These are phyloP conservation scores for Mentha longifolia DNA, from an alignment of 257 asterid genomes.

Conservation along the genomic window DNA sequence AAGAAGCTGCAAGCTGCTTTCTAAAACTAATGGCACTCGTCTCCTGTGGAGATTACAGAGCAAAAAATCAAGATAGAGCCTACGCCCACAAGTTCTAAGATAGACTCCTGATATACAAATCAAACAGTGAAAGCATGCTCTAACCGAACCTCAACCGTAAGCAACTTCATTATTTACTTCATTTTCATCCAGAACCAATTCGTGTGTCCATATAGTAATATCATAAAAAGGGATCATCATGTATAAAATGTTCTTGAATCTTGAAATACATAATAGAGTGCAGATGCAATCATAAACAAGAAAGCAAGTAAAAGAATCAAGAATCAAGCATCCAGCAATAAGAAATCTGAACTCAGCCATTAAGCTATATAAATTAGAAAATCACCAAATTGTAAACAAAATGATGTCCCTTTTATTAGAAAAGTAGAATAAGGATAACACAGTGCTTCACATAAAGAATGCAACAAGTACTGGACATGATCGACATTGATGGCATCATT, in stretches of 20 bases:
- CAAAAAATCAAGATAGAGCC: constrained; percentile 25
- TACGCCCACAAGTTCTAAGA: constrained; percentile 13
- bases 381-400: not conserved
- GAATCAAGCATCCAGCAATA: not conserved
- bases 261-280: not conserved
- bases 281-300: not conserved
- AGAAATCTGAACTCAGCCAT: not conserved
- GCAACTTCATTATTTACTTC: not conserved
- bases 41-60: constrained; percentile 46
- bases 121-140: not conserved
- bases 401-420: not conserved
- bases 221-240: not conserved
- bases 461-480: not conserved
- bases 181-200: not conserved
- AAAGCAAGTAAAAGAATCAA: not conserved
- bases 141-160: not conserved
- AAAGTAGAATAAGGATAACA: constrained; percentile 3
- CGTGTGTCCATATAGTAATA: constrained; percentile 1
- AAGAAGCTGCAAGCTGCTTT: constrained; percentile 43
- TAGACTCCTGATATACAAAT: not conserved
- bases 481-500: not conserved
- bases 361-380: not conserved
- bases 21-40: constrained; percentile 34
- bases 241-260: not conserved
- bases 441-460: not conserved